phyloP scores from a whole-genome alignment of 78 protist species.

The Dictyostelium purpureum region DNA sequence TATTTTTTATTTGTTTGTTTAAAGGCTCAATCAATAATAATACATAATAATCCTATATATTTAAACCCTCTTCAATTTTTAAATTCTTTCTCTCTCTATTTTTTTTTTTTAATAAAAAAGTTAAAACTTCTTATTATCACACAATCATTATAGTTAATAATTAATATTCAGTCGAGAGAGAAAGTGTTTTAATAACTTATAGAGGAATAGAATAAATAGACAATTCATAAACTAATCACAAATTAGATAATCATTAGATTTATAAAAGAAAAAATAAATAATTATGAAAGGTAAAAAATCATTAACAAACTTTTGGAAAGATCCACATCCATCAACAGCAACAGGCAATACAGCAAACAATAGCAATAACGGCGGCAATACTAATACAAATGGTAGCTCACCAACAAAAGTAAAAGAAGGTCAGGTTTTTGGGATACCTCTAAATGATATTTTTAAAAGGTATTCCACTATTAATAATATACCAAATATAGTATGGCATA shows the following conservation, averaged over 20 bases:
- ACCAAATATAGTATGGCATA: constrained; percentile 28
- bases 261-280: not conserved
- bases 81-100: too few species aligned
- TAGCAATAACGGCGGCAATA: not conserved
- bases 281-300: constrained; percentile 21
- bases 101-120: too few species aligned
- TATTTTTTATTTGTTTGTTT: too few species aligned
- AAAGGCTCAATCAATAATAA: too few species aligned
- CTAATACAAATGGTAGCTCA: not conserved
- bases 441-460: constrained; percentile 52
- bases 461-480: not conserved
- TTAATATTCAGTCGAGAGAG: too few species aligned
- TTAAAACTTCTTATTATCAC: too few species aligned
- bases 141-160: too few species aligned
- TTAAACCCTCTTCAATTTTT: too few species aligned
- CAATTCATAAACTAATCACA: too few species aligned
- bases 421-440: constrained; percentile 20
- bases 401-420: constrained; percentile 9
- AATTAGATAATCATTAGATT: too few species aligned
- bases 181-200: too few species aligned
- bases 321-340: not conserved
- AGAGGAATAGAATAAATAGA: not conserved
- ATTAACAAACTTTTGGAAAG: constrained; percentile 23
- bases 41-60: too few species aligned
- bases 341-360: not conserved